Evolutionary conservation across 768 basidiomycete species (phyloP).

Genomic region (Lentinula lateritia): DNA sequence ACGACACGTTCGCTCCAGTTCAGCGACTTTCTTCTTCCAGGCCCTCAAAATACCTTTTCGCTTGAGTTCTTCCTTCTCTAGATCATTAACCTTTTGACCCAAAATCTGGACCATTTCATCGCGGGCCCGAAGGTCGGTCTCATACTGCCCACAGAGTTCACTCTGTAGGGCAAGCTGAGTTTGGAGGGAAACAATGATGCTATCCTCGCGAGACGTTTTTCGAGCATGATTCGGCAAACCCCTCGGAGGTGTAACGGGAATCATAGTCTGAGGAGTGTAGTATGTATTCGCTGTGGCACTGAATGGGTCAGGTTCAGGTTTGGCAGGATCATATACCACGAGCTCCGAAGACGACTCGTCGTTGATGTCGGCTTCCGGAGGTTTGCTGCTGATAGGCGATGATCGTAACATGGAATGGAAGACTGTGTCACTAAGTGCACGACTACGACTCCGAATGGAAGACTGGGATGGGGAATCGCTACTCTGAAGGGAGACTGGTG

Average conservation of each 20-base stretch:
- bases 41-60: constrained; percentile 45
- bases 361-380: constrained; percentile 61
- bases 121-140: constrained; percentile 65
- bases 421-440: constrained; percentile 60
- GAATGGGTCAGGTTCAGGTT: constrained; percentile 66
- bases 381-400: constrained; percentile 20
- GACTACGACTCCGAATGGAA: constrained; percentile 34
- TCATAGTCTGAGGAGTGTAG: constrained; percentile 70
- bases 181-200: constrained; percentile 64
- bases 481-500: constrained; percentile 18
- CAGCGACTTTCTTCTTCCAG: constrained; percentile 76
- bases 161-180: constrained; percentile 72
- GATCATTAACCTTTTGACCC: constrained; percentile 42
- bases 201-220: constrained; percentile 66
- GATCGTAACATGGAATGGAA: constrained; percentile 53
- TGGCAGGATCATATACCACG: constrained; percentile 33
- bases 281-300: constrained; percentile 68
- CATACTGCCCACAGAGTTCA: constrained; percentile 72
- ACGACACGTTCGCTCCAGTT: constrained; percentile 63
- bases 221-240: constrained; percentile 39
- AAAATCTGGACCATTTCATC: constrained; percentile 68
- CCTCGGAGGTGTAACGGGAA: constrained; percentile 59
- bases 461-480: constrained; percentile 21
- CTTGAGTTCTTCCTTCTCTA: constrained; percentile 62
- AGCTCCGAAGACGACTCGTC: constrained; percentile 47